Evolutionary conservation across 2,329 filamentous ascomycete genomes (phyloP).

Genomic region (Triangularia setosa): DNA sequence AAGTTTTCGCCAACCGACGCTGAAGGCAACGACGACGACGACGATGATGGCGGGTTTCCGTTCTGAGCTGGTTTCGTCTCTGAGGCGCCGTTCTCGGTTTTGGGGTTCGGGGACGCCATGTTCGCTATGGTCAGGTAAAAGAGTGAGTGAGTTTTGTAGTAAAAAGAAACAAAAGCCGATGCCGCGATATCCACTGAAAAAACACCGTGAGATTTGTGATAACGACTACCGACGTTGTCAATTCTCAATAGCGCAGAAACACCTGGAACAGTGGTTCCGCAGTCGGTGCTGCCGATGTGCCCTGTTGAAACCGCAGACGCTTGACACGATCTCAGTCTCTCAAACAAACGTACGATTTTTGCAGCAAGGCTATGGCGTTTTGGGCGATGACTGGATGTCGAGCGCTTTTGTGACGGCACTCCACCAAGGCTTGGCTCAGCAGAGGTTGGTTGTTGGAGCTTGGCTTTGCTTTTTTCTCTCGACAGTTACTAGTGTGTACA

Average conservation of each 20-base stretch:
- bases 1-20: constrained; percentile 18
- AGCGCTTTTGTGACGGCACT: background rate
- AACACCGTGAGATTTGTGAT: background rate
- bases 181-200: background rate
- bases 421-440: constrained; percentile 2
- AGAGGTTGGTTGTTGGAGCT: background rate
- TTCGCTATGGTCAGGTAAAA: background rate
- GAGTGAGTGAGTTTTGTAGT: background rate
- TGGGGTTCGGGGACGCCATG: background rate
- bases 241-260: background rate
- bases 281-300: constrained; percentile 7
- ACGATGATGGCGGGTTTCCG: background rate
- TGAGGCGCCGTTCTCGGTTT: background rate
- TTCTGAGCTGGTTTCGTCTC: background rate
- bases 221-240: background rate
- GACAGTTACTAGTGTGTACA: background rate
- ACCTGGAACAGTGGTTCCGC: constrained; percentile 1
- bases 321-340: constrained; percentile 5
- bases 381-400: constrained; percentile 3
- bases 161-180: background rate
- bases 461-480: background rate
- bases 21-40: constrained; percentile 11
- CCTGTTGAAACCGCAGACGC: constrained; percentile 5
- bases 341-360: constrained; percentile 22
- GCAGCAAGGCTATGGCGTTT: constrained; percentile 20